Evolutionary conservation across 1,139 yeast species (phyloP).

Genomic region (Saccharomyces hybrid): DNA sequence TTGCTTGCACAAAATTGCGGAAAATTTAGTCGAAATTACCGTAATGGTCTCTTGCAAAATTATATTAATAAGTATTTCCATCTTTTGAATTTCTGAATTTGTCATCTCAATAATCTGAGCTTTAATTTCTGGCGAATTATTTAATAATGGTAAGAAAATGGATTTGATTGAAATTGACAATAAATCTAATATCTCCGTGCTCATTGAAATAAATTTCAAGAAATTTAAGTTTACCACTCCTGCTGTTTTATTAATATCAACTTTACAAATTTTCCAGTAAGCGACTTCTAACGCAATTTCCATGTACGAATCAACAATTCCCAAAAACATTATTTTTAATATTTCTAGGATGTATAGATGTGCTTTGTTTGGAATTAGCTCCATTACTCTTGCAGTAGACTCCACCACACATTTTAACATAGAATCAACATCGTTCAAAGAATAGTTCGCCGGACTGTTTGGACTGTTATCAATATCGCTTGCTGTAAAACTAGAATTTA

Average conservation of each 20-base stretch:
- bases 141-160: constrained; percentile 64
- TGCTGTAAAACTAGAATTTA: background rate
- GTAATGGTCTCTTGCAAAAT: constrained; percentile 55
- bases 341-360: constrained; percentile 60
- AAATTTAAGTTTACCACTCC: constrained; percentile 36
- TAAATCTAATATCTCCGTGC: constrained; percentile 57
- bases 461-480: constrained; percentile 6
- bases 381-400: constrained; percentile 69
- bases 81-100: constrained; percentile 57
- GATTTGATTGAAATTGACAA: constrained; percentile 66
- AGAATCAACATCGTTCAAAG: constrained; percentile 47
- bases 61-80: constrained; percentile 62
- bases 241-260: constrained; percentile 33
- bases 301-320: constrained; percentile 66
- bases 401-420: constrained; percentile 70
- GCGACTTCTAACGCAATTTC: constrained; percentile 71
- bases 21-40: constrained; percentile 42
- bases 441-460: constrained; percentile 29
- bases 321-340: constrained; percentile 57
- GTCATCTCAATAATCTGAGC: constrained; percentile 56
- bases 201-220: constrained; percentile 45
- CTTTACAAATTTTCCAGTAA: constrained; percentile 37
- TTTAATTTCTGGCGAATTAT: constrained; percentile 53
- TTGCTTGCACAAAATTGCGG: constrained; percentile 48
- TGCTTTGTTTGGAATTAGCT: constrained; percentile 56